Evolutionary conservation across 768 basidiomycete genomes (phyloP), one percentile per base, ranked within the genome.

Genomic region (Hemileccinum impolitum): DNA sequence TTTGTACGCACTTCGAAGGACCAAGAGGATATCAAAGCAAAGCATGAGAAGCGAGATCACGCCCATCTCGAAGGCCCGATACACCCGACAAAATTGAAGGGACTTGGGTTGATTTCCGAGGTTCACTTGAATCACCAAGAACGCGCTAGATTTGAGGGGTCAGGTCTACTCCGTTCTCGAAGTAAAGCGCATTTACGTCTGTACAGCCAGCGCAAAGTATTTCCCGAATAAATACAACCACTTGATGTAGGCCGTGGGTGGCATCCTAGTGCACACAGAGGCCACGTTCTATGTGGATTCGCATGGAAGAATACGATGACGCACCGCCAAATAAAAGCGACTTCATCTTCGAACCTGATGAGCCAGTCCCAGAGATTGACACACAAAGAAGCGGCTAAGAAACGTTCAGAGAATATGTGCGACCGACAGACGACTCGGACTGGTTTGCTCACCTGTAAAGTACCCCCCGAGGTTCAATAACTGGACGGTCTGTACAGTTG

Each of bases 181-280:
- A 40, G 13, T 15, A 14, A 25, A 40, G 1, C 13, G 17, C 8
- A 39, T 13, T 50, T 35, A 62, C 64, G 50, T 55, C 30, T 62
- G 64, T 3, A 48, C 1, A 3, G 11, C n/a, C 11, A 66, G 11
- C 6, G 45, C 51, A 28, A 52, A 45, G 17, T 60, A 66, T 44
- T 50, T 66, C 4, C 50, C 50, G 39, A 64, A 54, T 15, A 66
- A 19, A 39, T 58, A 65, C n/a, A 66, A 9, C 64, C 62, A 66
- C 39, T 66, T 66, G 36, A 59, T 26, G 23, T 45, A 40, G 2
- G 59, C 52, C 9, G 7, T 45, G 3, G 6, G 7, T 8, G 64
- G 37, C 49, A 59, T 57, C 12, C 64, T 65, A 26, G 21, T 18
- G 25, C 0, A 25, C 31, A 23, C 4, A 12, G 2, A 39, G 21